Base-by-base conservation (phyloP, 116 monocot genomes). In the Phalaenopsis hybrid region DNA sequence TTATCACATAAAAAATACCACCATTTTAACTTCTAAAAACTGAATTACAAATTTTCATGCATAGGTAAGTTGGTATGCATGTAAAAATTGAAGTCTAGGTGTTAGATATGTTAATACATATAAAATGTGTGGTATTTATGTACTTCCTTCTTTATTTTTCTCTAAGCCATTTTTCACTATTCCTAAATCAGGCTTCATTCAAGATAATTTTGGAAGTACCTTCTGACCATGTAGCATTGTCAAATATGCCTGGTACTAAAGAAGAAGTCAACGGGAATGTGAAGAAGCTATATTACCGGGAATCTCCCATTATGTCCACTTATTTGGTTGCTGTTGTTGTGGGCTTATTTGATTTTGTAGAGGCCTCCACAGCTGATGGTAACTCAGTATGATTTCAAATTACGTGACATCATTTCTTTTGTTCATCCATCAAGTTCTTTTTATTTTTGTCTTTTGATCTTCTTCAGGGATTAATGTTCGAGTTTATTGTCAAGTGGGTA, bases 281-380 rank as follows among this genome's bases (percentile, higher is more conserved):
- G 25, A 94, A 93, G 87, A 88, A 85, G 52, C 67, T 97, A 17
- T 85, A n/a, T 84, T 97, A 89, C 74, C 80, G 91, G 79, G 97
- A 97, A 82, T 91, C 94, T 6, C 97, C 97, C 37, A 88, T 97
- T 83, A 97, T 97, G 97, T 97, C 97, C 43, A 94, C 94, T 79
- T 97, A 97, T 85, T 87, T 97, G 84, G 97, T 97, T 73, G 97
- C 97, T 74, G 82, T 94, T 78, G 91, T 97, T 84, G 87, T 97
- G 79, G 97, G 97, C 69, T 86, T 94, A 72, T 94, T 97, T 89
- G 97, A 97, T 83, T 94, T 87, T 84, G 88, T 97, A 73, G 97
- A 97, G 91, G 92, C 65, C 72, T 79, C 50, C 44, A 81, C 97
- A 67, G 51, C 92, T 85, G 92, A 92, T 90, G 97, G 97, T 94